phyloP scores from a whole-genome alignment of 1,284 basidiomycete species.

The Tranzscheliella williamsii region DNA sequence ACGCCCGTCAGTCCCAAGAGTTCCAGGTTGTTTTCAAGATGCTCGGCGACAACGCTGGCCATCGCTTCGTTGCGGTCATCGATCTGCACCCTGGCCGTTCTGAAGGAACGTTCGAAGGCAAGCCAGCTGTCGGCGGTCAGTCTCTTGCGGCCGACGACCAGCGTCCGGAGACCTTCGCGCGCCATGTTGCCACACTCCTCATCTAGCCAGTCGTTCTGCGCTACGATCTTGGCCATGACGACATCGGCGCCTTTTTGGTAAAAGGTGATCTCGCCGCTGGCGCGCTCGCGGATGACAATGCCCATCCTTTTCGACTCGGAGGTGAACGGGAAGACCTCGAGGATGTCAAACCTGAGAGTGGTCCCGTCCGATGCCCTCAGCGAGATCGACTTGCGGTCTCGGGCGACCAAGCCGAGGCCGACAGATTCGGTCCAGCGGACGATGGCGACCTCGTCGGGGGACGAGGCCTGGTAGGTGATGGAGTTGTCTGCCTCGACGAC shows the following conservation, averaged over 20 bases:
- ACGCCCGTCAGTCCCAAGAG: slow-evolving; percentile 92
- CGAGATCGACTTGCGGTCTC: slow-evolving; percentile 82
- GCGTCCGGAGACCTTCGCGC: slow-evolving; percentile 87
- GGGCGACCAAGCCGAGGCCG: slow-evolving; percentile 81
- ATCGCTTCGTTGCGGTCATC: slow-evolving; percentile 75
- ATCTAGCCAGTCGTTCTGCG: slow-evolving; percentile 97
- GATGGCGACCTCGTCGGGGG: slow-evolving; percentile 98
- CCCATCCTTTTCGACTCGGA: slow-evolving; percentile 99
- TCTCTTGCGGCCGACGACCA: slow-evolving; percentile 85
- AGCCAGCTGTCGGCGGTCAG: slow-evolving; percentile 73
- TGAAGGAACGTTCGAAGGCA: slow-evolving; percentile 76
- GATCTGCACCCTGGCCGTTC: slow-evolving; percentile 74
- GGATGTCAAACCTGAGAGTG: slow-evolving; percentile 74
- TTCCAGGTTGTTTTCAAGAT: slow-evolving; percentile 86
- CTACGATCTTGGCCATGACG: slow-evolving; percentile 91
- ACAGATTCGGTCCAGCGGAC: slow-evolving; percentile 97
- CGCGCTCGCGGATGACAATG: slow-evolving; percentile 82
- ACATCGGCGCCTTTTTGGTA: slow-evolving; percentile 97
- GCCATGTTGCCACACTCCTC: slow-evolving; percentile 99
- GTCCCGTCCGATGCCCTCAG: slow-evolving; percentile 44
- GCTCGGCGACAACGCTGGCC: slow-evolving; percentile 72
- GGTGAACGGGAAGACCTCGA: slow-evolving; percentile 94
- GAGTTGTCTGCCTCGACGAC: slow-evolving; percentile 89
- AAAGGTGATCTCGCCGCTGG: slow-evolving; percentile 79
- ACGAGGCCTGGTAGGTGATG: slow-evolving; percentile 95